These are phyloP conservation scores for Guadua angustifolia DNA, from an alignment of 176 grass and related monocot species.

Conservation along the genomic window DNA sequence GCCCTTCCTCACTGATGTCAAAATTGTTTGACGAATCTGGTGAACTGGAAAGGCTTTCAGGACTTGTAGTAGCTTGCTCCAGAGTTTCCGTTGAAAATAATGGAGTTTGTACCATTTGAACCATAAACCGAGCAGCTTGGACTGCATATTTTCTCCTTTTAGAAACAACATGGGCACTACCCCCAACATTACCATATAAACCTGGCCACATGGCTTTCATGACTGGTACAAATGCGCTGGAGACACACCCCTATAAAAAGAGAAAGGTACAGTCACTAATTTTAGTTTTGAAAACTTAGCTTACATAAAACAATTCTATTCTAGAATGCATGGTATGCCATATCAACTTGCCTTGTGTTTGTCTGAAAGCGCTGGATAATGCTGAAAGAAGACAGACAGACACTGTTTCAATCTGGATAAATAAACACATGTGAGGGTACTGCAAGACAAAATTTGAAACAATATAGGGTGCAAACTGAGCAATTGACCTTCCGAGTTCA, in stretches of 20 bases:
- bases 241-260: constrained; percentile 65
- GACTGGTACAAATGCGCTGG: constrained; percentile 70
- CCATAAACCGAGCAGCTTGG: too few relatives aligned
- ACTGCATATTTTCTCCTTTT: too few relatives aligned
- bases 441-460: constrained; percentile 15
- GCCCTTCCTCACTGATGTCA: too few relatives aligned
- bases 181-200: constrained; percentile 79
- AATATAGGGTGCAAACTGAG: constrained; percentile 33
- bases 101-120: too few relatives aligned
- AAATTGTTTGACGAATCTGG: too few relatives aligned
- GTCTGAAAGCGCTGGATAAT: constrained; percentile 75
- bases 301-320: neutral
- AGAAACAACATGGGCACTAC: too few relatives aligned
- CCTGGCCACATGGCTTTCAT: constrained; percentile 83
- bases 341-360: constrained; percentile 80
- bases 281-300: constrained; percentile 14
- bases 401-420: constrained; percentile 86
- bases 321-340: neutral
- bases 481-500: constrained; percentile 75
- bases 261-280: constrained; percentile 28
- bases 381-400: constrained; percentile 83
- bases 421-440: constrained; percentile 17
- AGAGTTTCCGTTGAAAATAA: too few relatives aligned
- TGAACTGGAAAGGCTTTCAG: too few relatives aligned
- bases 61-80: too few relatives aligned